Evolutionary conservation across 768 basidiomycete genomes (phyloP).

Genomic region (Suillus weaverae): DNA sequence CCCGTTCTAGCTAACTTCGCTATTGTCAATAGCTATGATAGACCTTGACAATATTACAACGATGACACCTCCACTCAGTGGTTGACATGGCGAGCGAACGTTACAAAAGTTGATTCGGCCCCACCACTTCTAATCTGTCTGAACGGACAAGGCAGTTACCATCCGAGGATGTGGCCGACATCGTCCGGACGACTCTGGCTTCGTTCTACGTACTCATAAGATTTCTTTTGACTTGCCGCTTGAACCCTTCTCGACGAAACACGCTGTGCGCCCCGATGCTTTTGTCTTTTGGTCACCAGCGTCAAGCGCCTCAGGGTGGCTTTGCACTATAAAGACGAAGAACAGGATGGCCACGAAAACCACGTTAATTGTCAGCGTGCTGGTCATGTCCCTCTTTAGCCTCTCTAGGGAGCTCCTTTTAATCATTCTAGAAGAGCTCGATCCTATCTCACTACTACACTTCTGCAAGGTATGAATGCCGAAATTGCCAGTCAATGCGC

Average conservation of each 20-base stretch:
- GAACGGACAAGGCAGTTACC: constrained; percentile 22
- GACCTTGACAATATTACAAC: constrained; percentile 20
- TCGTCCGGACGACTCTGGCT: constrained; percentile 18
- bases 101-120: constrained; percentile 32
- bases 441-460: constrained; percentile 32
- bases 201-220: constrained; percentile 25
- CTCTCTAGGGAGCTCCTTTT: constrained; percentile 31
- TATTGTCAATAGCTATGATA: constrained; percentile 25
- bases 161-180: constrained; percentile 21
- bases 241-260: constrained; percentile 31
- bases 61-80: constrained; percentile 22
- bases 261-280: constrained; percentile 31
- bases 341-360: constrained; percentile 10
- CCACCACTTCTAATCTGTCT: constrained; percentile 31
- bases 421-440: constrained; percentile 34
- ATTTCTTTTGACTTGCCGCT: constrained; percentile 29
- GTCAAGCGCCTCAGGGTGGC: constrained; percentile 21
- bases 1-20: constrained; percentile 23
- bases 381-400: constrained; percentile 36
- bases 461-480: constrained; percentile 29
- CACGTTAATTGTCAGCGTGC: constrained; percentile 31
- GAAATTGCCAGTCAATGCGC: neutral
- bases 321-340: constrained; percentile 30
- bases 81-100: constrained; percentile 37
- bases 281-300: constrained; percentile 33